Evolutionary conservation across 805 yeast species (phyloP).

Genomic region (Zygosaccharomyces kombuchaensis): DNA sequence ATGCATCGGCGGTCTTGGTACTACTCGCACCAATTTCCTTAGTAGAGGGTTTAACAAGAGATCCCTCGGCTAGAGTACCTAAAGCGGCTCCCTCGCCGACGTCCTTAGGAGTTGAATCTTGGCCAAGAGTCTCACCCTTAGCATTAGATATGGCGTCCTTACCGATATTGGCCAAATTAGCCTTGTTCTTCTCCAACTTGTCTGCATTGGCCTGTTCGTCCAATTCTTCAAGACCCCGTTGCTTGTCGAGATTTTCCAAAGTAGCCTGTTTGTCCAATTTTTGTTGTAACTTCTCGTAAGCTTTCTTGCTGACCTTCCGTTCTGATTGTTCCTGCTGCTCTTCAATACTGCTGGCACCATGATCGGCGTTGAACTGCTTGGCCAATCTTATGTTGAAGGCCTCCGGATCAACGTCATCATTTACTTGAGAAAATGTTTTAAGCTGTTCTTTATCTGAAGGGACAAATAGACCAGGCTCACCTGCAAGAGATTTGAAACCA

Average conservation of each 20-base stretch:
- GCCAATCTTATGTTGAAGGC: constrained; percentile 48
- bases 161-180: neutral
- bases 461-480: constrained; percentile 66
- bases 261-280: neutral
- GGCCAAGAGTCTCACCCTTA: neutral
- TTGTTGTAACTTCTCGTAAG: neutral
- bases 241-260: neutral
- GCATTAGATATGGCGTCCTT: neutral
- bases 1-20: no score
- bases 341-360: constrained; percentile 10
- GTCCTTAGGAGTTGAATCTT: neutral
- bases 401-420: constrained; percentile 53
- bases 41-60: neutral
- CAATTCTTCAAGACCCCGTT: neutral
- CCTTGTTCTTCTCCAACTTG: neutral
- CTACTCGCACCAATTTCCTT: neutral
- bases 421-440: constrained; percentile 56
- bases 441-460: constrained; percentile 58
- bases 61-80: constrained; percentile 3
- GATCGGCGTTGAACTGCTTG: constrained; percentile 5
- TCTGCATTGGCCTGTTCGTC: neutral
- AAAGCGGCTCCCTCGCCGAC: constrained; percentile 14
- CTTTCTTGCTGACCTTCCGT: neutral
- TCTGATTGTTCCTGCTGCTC: constrained; percentile 9
- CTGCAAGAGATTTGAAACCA: constrained; percentile 37